Evolutionary conservation across 805 yeast species (phyloP), one percentile per base, ranked within the genome.

Genomic region (Isabelozyma rhagii): DNA sequence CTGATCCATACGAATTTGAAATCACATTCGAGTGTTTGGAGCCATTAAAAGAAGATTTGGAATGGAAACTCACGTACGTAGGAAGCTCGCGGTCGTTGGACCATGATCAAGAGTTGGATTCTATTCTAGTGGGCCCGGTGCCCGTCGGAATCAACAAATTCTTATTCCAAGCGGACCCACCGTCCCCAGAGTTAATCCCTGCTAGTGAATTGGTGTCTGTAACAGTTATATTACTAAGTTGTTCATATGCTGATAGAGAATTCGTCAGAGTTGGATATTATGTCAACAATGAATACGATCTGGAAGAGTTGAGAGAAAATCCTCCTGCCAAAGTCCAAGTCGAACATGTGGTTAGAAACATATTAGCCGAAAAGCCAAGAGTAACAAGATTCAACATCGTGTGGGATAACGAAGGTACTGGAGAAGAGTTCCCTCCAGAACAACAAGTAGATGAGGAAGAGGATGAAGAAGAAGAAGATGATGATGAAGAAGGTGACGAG

Each of bases 221-320:
- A 41, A 94, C 99, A 0, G 99, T 94, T 29, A 92, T 94, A 50
- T 72, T 94, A 49, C 75, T 94, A 52, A 88, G 97, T 51, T 94
- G 99, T 68, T 86, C 97, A 0, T 94, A 94, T 63, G 88, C 90
- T 45, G 97, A 89, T 49, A 79, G 93, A 55, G 98, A 94, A 66
- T 94, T 94, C 72, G 99, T 94, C 1, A 77, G 98, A 52, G 99
- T 94, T 5, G 99, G 99, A 0, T 94, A 94, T 71, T 94, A 94
- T 62, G 99, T 94, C 51, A 94, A 94, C 71, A 94, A 94, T 69
- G 99, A 94, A 63, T 94, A 94, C 61, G 97, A 93, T 62, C 77
- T 85, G 13, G 98, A 93, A 63, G 98, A 94, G 59, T 71, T 94
- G 60, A 79, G 97, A 50, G 97, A 91, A 62, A 89, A 88, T 55